Evolutionary conservation across 2,329 filamentous ascomycete species (phyloP), one percentile per base, ranked within the genome.

Genomic region (Cytospora piceicola): DNA sequence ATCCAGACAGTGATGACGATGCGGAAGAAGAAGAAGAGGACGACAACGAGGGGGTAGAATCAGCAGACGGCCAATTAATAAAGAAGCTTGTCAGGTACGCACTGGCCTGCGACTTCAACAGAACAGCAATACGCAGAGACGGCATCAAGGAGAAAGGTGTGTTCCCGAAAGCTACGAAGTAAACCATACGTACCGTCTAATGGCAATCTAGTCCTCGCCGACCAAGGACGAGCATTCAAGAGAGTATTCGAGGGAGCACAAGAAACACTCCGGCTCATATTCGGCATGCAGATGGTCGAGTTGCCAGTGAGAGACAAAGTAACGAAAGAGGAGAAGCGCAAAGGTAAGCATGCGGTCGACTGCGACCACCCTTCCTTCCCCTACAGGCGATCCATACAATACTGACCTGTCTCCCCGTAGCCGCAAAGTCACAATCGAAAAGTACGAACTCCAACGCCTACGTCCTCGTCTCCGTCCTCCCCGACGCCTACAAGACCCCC

Each of bases 221-320:
- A 88, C 55, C 85, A 89, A 11, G 80, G 87, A 8, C 83, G 90
- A 36, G 81, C 88, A 42, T 98, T 97, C 76, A 93, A 88, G 74
- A 76, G 79, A 15, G 87, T 97, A 4, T 97, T 97, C 73, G 85
- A 86, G 0, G 81, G 85, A 51, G 92, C 94, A 52, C 94, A 99
- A 75, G 77, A 81, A 39, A 85, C 91, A 70, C 80, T 99, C 46
- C 81, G 83, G 57, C 79, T 80, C 2, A 84, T 89, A 1, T 98
- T 97, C 77, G 95, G 95, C n/a, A 97, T 98, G 93, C 85, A 94
- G 75, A 85, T 99, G 83, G 83, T 87, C 4, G 94, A 97, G 77
- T 82, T 98, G 58, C 93, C 95, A 0, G 82, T 85, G 1, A 86
- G 85, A 72, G 94, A 97, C 73, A 96, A 93, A 76, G 84, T 91